These are phyloP conservation scores for Solanum stenotomum DNA, from an alignment of 257 asterid genomes.

Conservation along the genomic window DNA sequence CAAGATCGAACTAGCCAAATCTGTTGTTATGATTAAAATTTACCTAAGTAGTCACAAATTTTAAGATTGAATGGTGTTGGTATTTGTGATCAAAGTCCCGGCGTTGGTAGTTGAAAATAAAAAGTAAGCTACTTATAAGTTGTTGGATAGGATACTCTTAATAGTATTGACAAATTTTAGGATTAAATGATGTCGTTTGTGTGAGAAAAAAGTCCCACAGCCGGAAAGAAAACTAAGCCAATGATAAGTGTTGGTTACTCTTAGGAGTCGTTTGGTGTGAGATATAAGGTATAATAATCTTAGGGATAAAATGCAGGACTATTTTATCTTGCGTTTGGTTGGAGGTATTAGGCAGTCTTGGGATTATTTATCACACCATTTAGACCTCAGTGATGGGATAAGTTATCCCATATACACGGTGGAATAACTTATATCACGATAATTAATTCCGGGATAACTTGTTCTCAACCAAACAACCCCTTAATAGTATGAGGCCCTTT, in stretches of 20 bases:
- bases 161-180: background rate
- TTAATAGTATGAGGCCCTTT: background rate
- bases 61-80: background rate
- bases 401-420: too few species aligned
- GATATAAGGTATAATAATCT: too few species aligned
- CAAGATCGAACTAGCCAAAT: background rate
- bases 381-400: too few species aligned
- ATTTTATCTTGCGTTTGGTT: too few species aligned
- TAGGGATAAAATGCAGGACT: too few species aligned
- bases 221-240: background rate
- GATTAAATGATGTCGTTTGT: background rate
- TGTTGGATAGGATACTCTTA: background rate
- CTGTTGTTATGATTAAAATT: background rate
- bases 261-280: background rate
- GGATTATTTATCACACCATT: too few species aligned
- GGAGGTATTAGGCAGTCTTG: too few species aligned
- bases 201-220: background rate
- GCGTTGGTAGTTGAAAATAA: background rate
- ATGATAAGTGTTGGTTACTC: background rate
- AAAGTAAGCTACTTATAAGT: background rate
- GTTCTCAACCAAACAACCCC: too few species aligned
- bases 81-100: background rate
- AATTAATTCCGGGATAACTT: too few species aligned
- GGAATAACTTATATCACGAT: too few species aligned
- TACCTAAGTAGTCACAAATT: background rate